Evolutionary conservation across 2,329 filamentous ascomycete species (phyloP), one percentile per base, ranked within the genome.

Genomic region (Apiospora phragmitis): DNA sequence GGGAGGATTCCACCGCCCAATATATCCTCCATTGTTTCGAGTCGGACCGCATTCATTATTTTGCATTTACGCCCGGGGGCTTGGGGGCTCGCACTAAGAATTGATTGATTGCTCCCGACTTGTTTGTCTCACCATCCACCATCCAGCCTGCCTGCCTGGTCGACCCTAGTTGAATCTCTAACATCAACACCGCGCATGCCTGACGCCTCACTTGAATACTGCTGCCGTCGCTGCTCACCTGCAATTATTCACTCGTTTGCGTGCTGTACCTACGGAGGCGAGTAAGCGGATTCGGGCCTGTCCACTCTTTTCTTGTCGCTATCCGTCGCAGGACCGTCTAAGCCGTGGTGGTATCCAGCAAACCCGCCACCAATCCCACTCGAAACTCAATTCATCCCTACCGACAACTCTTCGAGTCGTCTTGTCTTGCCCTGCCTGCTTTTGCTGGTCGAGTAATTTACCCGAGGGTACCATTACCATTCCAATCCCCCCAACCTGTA

Each of bases 401-500:
- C 55, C 32, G 32, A 38, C 55, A 62, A 38, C 32, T 21, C n/a
- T 11, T 62, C 55, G 32, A 62, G 55, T 21, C 55, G 55, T 62
- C 32, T 11, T 62, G 55, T 62, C 55, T 62, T 35, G 55, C 55
- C 32, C 55, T 62, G 55, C 11, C 55, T 62, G 55, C 55, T 62
- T 62, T 62, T 62, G 32, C 55, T 38, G 29, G 55, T 38, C 21
- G 55, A 62, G 55, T 62, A 62, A 62, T 62, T 62, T 35, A 62
- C 55, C 51, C 55, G 29, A 62, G 55, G 55, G 55, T 62, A 38
- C 55, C 55, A 62, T 62, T 62, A 38, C 55, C 55, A 62, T 62
- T 62, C 55, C 55, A 38, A 38, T 62, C 32, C 55, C 55, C 7
- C 29, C 55, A 38, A 38, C 55, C 55, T 38, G 55, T 38, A 62